phyloP scores from a whole-genome alignment of 441 rosid genomes.

The Euphorbia schlechtendalii region DNA sequence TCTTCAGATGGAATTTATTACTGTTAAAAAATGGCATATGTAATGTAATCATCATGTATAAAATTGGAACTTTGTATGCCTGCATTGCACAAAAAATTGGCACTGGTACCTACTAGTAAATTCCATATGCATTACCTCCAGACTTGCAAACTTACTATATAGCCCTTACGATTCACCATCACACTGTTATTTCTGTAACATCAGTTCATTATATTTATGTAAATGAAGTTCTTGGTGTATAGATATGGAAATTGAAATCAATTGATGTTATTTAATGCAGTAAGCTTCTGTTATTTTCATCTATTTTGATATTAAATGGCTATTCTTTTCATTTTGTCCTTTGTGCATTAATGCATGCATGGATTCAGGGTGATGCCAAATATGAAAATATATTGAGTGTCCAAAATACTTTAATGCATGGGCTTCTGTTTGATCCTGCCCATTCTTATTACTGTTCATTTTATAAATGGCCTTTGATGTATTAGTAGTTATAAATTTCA shows the following conservation, averaged over 20 bases:
- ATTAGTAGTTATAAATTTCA: neutral
- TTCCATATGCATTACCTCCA: neutral
- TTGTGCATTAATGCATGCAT: neutral
- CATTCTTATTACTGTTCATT: slow-evolving; percentile 2
- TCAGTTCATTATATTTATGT: slow-evolving; percentile 4
- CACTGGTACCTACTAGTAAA: neutral
- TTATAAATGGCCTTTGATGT: neutral
- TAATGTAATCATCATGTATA: neutral
- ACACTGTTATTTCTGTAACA: neutral
- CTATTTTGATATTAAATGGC: neutral
- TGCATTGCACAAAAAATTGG: neutral
- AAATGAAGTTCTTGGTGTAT: neutral
- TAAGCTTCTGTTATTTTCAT: neutral
- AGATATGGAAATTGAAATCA: slow-evolving; percentile 8
- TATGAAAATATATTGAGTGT: neutral
- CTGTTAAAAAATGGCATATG: neutral
- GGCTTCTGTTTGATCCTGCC: neutral
- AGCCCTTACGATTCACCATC: neutral
- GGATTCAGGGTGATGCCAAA: neutral
- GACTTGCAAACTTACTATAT: neutral
- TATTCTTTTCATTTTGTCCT: neutral
- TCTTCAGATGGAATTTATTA: neutral
- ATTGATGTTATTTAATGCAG: neutral
- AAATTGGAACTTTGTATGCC: neutral
- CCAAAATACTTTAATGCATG: neutral